Conservation (phyloP, 225 moss, liverwort and hornwort species). For the Straminergon stramineum region DNA sequence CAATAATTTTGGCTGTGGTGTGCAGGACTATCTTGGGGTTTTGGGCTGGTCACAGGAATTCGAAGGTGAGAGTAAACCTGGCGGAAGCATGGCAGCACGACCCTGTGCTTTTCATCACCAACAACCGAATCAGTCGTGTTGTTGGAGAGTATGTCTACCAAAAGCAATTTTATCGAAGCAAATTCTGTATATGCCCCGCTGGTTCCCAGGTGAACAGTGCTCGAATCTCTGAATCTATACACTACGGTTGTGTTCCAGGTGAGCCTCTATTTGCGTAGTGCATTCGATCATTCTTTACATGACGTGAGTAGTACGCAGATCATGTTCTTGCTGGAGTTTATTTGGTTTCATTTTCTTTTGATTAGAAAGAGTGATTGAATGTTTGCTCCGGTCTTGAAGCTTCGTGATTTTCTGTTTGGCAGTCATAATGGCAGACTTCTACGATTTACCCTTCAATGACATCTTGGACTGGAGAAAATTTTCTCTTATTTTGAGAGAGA, state of each 20-base stretch:
- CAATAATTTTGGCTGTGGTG: background rate
- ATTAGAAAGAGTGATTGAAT: background rate
- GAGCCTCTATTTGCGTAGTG: background rate
- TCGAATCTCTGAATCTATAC: slow-evolving; percentile 45
- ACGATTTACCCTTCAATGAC: slow-evolving; percentile 48
- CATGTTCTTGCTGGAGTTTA: background rate
- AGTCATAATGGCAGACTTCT: slow-evolving; percentile 57
- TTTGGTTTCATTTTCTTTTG: background rate
- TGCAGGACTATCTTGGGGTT: slow-evolving; percentile 57
- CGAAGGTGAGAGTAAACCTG: slow-evolving; percentile 49
- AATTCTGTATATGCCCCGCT: slow-evolving; percentile 56
- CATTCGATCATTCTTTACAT: background rate
- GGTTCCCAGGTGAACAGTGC: slow-evolving; percentile 66
- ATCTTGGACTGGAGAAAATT: slow-evolving; percentile 38
- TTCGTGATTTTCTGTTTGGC: background rate
- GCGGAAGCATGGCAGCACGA: slow-evolving; percentile 45
- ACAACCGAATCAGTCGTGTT: slow-evolving; percentile 46
- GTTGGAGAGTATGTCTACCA: slow-evolving; percentile 42
- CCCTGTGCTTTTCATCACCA: slow-evolving; percentile 42
- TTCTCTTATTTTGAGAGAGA: slow-evolving; percentile 31
- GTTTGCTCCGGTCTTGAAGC: background rate
- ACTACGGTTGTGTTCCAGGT: slow-evolving; percentile 60
- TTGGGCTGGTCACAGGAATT: slow-evolving; percentile 55
- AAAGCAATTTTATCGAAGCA: slow-evolving; percentile 39
- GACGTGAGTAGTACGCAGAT: background rate